Evolutionary conservation across 1,284 basidiomycete genomes (phyloP).

Genomic region (Blastosporella zonata): DNA sequence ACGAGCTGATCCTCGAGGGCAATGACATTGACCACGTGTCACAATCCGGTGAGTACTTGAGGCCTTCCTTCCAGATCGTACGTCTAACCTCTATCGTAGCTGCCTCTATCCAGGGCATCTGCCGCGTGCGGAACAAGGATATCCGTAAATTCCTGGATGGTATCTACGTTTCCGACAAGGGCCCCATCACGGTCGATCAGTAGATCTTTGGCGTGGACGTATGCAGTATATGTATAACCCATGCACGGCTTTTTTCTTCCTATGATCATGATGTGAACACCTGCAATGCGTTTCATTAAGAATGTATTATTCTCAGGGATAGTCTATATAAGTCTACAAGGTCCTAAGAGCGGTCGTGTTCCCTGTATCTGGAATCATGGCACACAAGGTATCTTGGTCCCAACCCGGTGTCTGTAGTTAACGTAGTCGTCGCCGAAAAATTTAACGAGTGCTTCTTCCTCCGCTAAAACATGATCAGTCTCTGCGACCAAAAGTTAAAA

Average conservation of each 20-base stretch:
- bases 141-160: constrained; percentile 93
- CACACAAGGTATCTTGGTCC: constrained; percentile 39
- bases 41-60: constrained; percentile 69
- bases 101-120: constrained; percentile 92
- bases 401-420: constrained; percentile 30
- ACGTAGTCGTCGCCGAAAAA: constrained; percentile 38
- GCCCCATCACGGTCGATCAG: constrained; percentile 53
- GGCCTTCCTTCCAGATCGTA: background rate
- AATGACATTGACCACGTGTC: constrained; percentile 96
- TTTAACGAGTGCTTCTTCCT: constrained; percentile 33
- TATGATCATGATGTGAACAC: constrained; percentile 16
- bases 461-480: constrained; percentile 12
- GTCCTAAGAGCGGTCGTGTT: too few species aligned
- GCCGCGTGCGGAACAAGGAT: constrained; percentile 97
- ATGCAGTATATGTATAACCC: constrained; percentile 23
- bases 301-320: too few species aligned
- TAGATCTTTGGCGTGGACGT: constrained; percentile 19
- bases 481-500: background rate
- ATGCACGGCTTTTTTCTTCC: constrained; percentile 16
- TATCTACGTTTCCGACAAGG: constrained; percentile 91
- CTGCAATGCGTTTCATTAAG: background rate
- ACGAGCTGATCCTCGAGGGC: constrained; percentile 90
- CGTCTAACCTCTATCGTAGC: constrained; percentile 43
- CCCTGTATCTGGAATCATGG: constrained; percentile 22
- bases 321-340: background rate